Evolutionary conservation across 495 filamentous ascomycete genomes (phyloP), one percentile per base, ranked within the genome.

Genomic region (Aspergillus hancockii): DNA sequence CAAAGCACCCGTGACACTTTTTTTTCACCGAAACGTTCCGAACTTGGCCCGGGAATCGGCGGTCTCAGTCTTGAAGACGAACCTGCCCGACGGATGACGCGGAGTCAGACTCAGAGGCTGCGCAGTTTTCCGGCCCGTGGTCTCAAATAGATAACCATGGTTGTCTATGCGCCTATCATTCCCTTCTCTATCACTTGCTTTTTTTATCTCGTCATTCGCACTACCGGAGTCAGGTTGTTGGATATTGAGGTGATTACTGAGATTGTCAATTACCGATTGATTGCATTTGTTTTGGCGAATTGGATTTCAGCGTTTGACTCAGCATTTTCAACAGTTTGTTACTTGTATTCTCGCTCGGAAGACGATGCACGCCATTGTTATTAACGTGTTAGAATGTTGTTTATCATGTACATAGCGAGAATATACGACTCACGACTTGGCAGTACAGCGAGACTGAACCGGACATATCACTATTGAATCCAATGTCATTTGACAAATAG

Each of bases 11-110:
- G 61, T 36, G 49, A 68, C 2, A 49, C 60, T 12, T 62, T 68
- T 4, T 73, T 68, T 58, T 75, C 73, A 9, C 74, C 75, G 13
- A 66, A 66, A 40, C 68, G 70, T 4, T 67, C 59, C 30, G 73
- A 72, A 41, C 70, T 78, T 31, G 73, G 73, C 4, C 69, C 75
- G 21, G 75, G 74, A 21, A 65, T 79, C 9, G 70, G 71, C 6
- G 70, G 74, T 0, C 59, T 79, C 28, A 79, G 77, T 60, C 66
- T 79, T 18, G 77, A 78, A 13, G 77, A 79, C 59, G 58, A 66
- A 23, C 73, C 74, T 22, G 49, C 67, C 28, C 69, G 70, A 18
- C 75, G 75, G 25, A 64, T 77, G 53, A 79, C 75, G 19, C 71
- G 75, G 14, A 79, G 75, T 54, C 77, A 78, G 57, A 75, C 73